Conservation (phyloP, 495 filamentous ascomycete species). For the Aspergillus cavernicola region DNA sequence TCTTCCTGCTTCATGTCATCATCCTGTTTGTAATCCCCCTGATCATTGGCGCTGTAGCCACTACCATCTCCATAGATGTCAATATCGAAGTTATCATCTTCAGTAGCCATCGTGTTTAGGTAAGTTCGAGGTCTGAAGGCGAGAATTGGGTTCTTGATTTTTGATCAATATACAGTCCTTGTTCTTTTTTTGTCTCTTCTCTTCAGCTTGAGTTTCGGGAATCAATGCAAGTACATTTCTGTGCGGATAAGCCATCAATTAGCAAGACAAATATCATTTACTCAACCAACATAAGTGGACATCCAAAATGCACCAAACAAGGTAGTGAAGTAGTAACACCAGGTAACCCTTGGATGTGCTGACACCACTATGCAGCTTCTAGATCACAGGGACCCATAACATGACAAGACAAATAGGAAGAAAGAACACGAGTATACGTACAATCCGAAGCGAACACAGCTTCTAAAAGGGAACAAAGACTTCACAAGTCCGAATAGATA, state of each 20-base stretch:
- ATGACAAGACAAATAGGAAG: slow-evolving; percentile 16
- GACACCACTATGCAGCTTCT: slow-evolving; percentile 2
- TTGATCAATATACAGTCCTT: slow-evolving; percentile 34
- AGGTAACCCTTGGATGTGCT: neutral
- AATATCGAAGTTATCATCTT: slow-evolving; percentile 96
- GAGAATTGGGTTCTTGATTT: slow-evolving; percentile 31
- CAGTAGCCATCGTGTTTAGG: slow-evolving; percentile 62
- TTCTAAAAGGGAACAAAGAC: slow-evolving; percentile 25
- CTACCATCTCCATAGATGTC: slow-evolving; percentile 91
- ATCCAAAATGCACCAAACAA: neutral
- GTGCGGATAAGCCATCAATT: slow-evolving; percentile 36
- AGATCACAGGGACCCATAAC: slow-evolving; percentile 6
- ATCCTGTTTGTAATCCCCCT: slow-evolving; percentile 49
- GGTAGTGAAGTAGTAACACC: slow-evolving; percentile 8
- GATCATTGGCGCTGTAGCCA: slow-evolving; percentile 42
- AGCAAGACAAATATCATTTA: slow-evolving; percentile 30
- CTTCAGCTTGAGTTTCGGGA: slow-evolving; percentile 26
- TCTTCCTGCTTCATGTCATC: slow-evolving; percentile 51
- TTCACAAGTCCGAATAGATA: slow-evolving; percentile 18
- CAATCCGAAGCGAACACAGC: slow-evolving; percentile 38
- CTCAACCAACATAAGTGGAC: slow-evolving; percentile 3
- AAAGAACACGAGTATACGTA: slow-evolving; percentile 42
- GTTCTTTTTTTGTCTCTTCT: slow-evolving; percentile 19
- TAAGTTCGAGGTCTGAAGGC: slow-evolving; percentile 25
- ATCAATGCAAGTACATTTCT: slow-evolving; percentile 47